Base-by-base conservation (phyloP, 495 filamentous ascomycete genomes). In the Parathielavia hyrcaniae region DNA sequence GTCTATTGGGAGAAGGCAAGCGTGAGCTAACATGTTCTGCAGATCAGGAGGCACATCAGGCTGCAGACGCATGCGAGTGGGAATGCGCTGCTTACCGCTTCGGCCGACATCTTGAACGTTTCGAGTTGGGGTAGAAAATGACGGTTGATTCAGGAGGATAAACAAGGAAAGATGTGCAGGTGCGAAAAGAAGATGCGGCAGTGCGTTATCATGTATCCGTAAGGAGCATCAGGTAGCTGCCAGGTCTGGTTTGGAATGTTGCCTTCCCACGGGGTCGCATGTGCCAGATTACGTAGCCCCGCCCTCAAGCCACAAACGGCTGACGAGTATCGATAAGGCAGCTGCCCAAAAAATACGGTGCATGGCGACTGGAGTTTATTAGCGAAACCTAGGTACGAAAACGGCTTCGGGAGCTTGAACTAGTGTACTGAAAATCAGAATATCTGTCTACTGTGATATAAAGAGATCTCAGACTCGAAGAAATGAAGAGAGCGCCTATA, bases 251-350 rank as follows among this genome's bases (percentile, higher is more conserved):
- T 19, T 55, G 40, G 56, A 52, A 59, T 60, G 32, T 47, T 51
- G 47, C 56, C 36, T 53, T 35, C 26, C 19, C 50, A 26, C 7
- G 50, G 53, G 57, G 64, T 63, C 61, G 61, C 64, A 61, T 63
- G 61, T 57, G 50, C 59, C 51, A 61, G 61, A 66, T 66, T 66
- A 63, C 64, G 64, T 63, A 50, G 61, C 64, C 64, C 58, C 57
- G 50, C 47, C 58, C 40, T 12, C 34, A 48, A 58, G 54, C 58
- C 58, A 51, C 58, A 56, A 14, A 26, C 39, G 9, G 23, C 39
- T 39, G 51, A 61, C 55, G 43, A 20, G 36, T 61, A 61, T 64
- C 62, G 62, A 64, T 64, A 64, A 64, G 51, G 16, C 22, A 41
- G 16, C 4, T 44, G 6, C 4, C 30, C 41, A 6, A 6, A 32